Evolutionary conservation across 2,329 filamentous ascomycete genomes (phyloP).

Genomic region (Aspergillus sp.): DNA sequence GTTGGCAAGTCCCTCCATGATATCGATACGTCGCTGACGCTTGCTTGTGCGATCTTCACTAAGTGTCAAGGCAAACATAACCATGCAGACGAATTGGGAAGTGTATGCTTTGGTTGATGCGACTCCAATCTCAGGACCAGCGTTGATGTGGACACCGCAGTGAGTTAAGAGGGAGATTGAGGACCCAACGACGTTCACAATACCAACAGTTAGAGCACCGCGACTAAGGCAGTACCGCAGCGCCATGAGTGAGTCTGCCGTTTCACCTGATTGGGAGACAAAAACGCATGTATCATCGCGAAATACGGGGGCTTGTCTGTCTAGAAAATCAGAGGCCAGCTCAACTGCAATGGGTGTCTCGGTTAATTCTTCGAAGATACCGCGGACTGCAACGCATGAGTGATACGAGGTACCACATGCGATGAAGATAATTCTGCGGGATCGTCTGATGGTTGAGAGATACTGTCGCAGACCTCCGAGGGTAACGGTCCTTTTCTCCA

Average conservation of each 20-base stretch:
- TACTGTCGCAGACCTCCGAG: constrained; percentile 95
- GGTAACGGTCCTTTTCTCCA: constrained; percentile 90
- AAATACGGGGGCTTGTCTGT: constrained; percentile 96
- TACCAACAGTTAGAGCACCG: constrained; percentile 93
- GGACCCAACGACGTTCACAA: constrained; percentile 97
- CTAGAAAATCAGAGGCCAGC: constrained; percentile 95
- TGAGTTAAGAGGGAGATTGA: constrained; percentile 98
- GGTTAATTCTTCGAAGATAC: constrained; percentile 94
- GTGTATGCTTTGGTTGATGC: constrained; percentile 99
- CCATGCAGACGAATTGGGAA: constrained; percentile 98
- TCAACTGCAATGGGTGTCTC: constrained; percentile 98
- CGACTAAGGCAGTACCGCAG: constrained; percentile 97
- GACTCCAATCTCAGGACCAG: constrained; percentile 97
- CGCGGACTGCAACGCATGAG: constrained; percentile 98
- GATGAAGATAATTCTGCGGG: constrained; percentile 97
- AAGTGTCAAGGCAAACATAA: constrained; percentile 97
- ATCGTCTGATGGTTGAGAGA: constrained; percentile 93
- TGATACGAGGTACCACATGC: constrained; percentile 98
- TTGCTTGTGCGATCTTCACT: constrained; percentile 97
- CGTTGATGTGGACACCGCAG: constrained; percentile 99
- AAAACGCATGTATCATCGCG: constrained; percentile 99
- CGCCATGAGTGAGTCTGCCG: constrained; percentile 94
- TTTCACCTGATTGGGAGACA: constrained; percentile 98
- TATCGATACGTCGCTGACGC: constrained; percentile 85
- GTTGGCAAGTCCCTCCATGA: constrained; percentile 87